A percentile compares a stretch with the other conserved stretches of the same genome.
Conservation (phyloP, 768 basidiomycete species). For the Gautieria morchelliformis region DNA sequence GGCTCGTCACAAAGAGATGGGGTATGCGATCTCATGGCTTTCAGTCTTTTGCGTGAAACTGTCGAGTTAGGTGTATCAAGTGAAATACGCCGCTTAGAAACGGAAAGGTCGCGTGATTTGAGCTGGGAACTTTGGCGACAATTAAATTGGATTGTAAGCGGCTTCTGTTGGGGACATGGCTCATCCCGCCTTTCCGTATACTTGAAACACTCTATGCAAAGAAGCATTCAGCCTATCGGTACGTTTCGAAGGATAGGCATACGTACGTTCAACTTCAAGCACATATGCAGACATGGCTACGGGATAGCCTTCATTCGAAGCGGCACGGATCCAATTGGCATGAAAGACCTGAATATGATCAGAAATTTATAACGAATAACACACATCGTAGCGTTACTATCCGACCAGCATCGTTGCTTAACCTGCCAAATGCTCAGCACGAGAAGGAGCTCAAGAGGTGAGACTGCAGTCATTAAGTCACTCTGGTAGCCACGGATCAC, state of each 20-base stretch:
- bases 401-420: not conserved
- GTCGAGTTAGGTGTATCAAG: too few relatives aligned
- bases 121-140: constrained; percentile 23
- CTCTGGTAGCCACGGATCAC: constrained; percentile 8
- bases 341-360: constrained; percentile 4
- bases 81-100: too few relatives aligned
- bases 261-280: not conserved
- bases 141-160: constrained; percentile 21
- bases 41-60: not conserved
- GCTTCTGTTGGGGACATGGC: too few relatives aligned
- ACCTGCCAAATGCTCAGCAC: not conserved
- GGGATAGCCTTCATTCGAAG: not conserved
- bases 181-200: too few relatives aligned
- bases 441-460: not conserved
- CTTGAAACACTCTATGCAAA: too few relatives aligned
- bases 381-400: not conserved
- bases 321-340: constrained; percentile 5
- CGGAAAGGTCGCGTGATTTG: too few relatives aligned
- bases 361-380: not conserved
- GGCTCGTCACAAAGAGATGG: not conserved
- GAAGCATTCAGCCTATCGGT: too few relatives aligned
- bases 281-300: constrained; percentile 1
- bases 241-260: not conserved
- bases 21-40: not conserved
- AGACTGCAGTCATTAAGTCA: not conserved